A percentile compares a stretch with the other conserved stretches of the same genome.
These are phyloP conservation scores for Camellia japonica DNA, from an alignment of 148 eudicot species.

Conservation along the genomic window DNA sequence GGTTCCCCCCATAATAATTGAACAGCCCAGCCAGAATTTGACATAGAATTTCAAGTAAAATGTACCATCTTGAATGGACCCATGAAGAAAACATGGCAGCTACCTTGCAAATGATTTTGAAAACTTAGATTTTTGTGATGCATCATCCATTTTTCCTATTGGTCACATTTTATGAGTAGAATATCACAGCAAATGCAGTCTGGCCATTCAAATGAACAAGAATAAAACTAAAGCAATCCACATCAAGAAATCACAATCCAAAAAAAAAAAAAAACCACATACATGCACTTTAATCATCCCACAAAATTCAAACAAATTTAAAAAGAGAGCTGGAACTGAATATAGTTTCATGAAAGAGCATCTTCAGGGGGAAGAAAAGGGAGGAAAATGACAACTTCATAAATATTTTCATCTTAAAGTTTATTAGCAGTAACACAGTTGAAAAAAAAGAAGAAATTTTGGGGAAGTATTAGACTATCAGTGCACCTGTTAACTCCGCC, in stretches of 20 bases:
- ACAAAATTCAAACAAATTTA: not conserved
- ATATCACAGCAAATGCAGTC: not conserved
- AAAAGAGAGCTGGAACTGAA: not conserved
- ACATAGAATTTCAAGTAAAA: not conserved
- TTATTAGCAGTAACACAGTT: not conserved
- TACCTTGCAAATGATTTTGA: not conserved
- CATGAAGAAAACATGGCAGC: not conserved
- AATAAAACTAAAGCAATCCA: not conserved
- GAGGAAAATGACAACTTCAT: not conserved
- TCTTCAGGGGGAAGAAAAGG: not conserved
- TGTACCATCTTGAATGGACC: not conserved
- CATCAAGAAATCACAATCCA: not conserved
- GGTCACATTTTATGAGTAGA: not conserved
- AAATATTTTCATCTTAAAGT: not conserved
- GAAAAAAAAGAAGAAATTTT: too few species aligned
- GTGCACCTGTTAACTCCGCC: slow-evolving; percentile 66
- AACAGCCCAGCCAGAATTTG: not conserved
- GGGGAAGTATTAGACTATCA: too few species aligned
- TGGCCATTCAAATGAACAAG: not conserved
- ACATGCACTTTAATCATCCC: too few species aligned
- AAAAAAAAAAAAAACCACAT: not conserved
- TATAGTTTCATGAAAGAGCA: not conserved
- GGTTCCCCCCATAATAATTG: not conserved
- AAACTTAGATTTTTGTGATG: not conserved
- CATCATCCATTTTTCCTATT: not conserved